These are phyloP conservation scores for Cladosporium sp. DNA, from an alignment of 2,329 filamentous ascomycete genomes.

Conservation along the genomic window DNA sequence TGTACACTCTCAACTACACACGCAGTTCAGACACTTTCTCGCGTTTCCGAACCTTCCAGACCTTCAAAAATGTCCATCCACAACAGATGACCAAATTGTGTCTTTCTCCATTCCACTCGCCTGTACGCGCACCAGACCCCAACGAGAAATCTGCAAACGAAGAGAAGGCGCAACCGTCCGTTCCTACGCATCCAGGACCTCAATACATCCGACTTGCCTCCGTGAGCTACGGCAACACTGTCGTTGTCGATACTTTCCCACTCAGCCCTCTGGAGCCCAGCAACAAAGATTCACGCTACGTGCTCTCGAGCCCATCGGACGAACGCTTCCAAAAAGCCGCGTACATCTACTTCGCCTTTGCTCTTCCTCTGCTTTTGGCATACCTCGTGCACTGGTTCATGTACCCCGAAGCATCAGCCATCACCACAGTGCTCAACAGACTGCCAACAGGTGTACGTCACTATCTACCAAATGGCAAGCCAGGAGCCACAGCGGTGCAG, in stretches of 20 bases:
- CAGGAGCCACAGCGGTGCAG: slow-evolving; percentile 21
- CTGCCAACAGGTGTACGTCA: slow-evolving; percentile 54
- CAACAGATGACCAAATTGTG: slow-evolving; percentile 59
- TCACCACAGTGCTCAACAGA: slow-evolving; percentile 50
- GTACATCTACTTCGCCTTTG: slow-evolving; percentile 58
- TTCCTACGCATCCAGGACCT: slow-evolving; percentile 39
- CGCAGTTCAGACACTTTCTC: slow-evolving; percentile 47
- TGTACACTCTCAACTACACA: slow-evolving; percentile 76
- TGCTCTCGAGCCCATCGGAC: slow-evolving; percentile 61
- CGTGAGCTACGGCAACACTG: slow-evolving; percentile 75
- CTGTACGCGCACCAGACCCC: slow-evolving; percentile 31
- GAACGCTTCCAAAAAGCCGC: slow-evolving; percentile 54
- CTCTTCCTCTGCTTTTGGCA: slow-evolving; percentile 63
- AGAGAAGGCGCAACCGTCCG: slow-evolving; percentile 22
- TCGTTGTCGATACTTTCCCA: slow-evolving; percentile 77
- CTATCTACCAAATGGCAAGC: slow-evolving; percentile 27
- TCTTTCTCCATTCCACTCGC: slow-evolving; percentile 49
- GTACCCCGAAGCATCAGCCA: slow-evolving; percentile 29
- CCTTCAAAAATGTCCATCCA: slow-evolving; percentile 56
- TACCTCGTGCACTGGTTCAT: slow-evolving; percentile 66
- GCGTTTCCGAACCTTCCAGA: slow-evolving; percentile 52
- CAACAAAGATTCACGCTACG: slow-evolving; percentile 61
- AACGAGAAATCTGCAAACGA: slow-evolving; percentile 28
- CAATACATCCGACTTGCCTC: slow-evolving; percentile 76
- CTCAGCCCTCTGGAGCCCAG: slow-evolving; percentile 54